These are phyloP conservation scores for Mycena rebaudengoi DNA, from an alignment of 768 basidiomycete species.

Conservation along the genomic window DNA sequence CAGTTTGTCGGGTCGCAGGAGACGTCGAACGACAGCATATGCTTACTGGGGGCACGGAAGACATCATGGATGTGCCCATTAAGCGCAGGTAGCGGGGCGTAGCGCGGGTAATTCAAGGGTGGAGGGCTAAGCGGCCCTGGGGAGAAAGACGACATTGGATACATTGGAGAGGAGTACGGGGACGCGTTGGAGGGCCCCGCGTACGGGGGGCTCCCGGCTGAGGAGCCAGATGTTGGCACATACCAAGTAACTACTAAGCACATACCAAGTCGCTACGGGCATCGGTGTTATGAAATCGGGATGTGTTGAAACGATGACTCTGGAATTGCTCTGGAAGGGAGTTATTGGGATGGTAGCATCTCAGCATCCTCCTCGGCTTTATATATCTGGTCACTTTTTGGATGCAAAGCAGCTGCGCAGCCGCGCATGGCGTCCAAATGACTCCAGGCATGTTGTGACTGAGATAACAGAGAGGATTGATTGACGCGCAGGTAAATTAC, in stretches of 20 bases:
- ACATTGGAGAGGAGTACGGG: constrained; percentile 22
- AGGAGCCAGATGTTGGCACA: constrained; percentile 11
- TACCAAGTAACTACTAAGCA: constrained; percentile 16
- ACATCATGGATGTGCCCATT: constrained; percentile 7
- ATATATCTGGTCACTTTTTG: too few species aligned
- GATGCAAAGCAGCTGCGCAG: too few species aligned
- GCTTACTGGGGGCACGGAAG: constrained; percentile 1
- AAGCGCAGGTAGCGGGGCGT: constrained; percentile 16
- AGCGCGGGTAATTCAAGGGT: constrained; percentile 22
- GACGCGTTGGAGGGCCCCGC: constrained; percentile 7
- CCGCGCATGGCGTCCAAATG: too few species aligned
- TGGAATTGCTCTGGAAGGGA: too few species aligned
- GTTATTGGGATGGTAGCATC: too few species aligned
- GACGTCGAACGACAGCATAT: constrained; percentile 20
- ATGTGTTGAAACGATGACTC: not conserved
- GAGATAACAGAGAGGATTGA: too few species aligned
- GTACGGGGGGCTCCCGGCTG: constrained; percentile 2
- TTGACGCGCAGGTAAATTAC: too few species aligned
- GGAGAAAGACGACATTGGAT: constrained; percentile 15
- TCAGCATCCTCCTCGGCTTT: too few species aligned
- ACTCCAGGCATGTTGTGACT: too few species aligned
- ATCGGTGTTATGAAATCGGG: not conserved
- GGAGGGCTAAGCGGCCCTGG: constrained; percentile 23
- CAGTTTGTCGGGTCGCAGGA: constrained; percentile 25
- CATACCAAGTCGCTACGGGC: constrained; percentile 7